Percentiles rank a stretch among this genome's conserved stretches.
Conservation (phyloP, 768 basidiomycete genomes). For the Mycena floridula region DNA sequence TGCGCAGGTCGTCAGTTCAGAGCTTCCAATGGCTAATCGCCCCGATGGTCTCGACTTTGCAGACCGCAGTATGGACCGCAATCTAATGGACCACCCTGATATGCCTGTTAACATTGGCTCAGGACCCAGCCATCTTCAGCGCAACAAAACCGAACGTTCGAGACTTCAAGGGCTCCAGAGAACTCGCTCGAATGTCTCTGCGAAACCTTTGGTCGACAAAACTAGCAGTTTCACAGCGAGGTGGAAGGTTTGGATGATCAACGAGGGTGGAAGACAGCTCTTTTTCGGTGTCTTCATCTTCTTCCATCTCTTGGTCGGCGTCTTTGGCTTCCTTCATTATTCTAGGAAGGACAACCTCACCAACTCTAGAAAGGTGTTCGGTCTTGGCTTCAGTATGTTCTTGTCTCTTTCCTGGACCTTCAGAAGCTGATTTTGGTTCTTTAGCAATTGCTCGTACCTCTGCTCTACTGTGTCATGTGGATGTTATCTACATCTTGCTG, state of each 20-base stretch:
- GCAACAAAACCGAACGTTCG: conserved; percentile 81
- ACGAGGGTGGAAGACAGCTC: conserved; percentile 75
- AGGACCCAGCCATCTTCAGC: conserved; percentile 50
- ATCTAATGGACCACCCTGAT: conserved; percentile 51
- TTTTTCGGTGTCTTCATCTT: conserved; percentile 81
- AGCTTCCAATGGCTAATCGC: conserved; percentile 19
- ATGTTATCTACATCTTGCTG: conserved; percentile 89
- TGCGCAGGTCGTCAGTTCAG: conserved; percentile 31
- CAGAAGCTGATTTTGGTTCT: conserved; percentile 16
- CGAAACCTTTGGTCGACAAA: conserved; percentile 23
- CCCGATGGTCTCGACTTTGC: conserved; percentile 67
- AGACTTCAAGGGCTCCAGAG: conserved; percentile 84
- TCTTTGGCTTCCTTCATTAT: conserved; percentile 76
- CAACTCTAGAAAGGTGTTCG: conserved; percentile 64
- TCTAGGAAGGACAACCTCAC: conserved; percentile 71
- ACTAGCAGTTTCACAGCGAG: conserved; percentile 17
- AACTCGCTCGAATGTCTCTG: conserved; percentile 30
- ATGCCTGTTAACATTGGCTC: conserved; percentile 23
- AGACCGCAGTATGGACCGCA: conserved; percentile 34
- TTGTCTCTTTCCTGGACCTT: not conserved
- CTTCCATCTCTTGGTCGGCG: conserved; percentile 72
- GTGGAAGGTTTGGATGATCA: conserved; percentile 85
- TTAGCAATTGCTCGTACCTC: conserved; percentile 82
- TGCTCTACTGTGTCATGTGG: conserved; percentile 86
- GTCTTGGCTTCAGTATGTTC: conserved; percentile 66